A percentile compares a stretch with the other conserved stretches of the same genome.
These are phyloP conservation scores for Ophiostoma populinum DNA, from an alignment of 2,329 filamentous ascomycete species.

Conservation along the genomic window DNA sequence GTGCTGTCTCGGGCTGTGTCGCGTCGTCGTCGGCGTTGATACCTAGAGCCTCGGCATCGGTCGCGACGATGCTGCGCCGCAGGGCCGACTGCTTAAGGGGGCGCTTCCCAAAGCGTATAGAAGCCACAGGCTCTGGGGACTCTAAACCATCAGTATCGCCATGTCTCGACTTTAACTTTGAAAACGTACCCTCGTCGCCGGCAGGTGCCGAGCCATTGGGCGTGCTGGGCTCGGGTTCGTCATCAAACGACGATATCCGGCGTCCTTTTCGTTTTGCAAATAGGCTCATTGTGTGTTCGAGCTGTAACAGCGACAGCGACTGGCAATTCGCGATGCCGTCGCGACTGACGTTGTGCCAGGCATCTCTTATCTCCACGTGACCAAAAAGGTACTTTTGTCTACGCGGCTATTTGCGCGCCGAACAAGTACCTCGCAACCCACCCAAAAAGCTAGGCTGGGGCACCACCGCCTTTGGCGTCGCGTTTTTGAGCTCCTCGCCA, in stretches of 20 bases:
- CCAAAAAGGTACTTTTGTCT: neutral
- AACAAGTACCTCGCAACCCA: neutral
- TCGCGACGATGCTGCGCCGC: conserved; percentile 35
- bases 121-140: conserved; percentile 20
- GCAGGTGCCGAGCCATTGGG: conserved; percentile 8
- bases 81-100: conserved; percentile 40
- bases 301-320: neutral
- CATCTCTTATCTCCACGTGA: conserved; percentile 4
- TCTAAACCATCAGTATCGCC: neutral
- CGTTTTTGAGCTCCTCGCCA: neutral
- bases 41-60: conserved; percentile 18
- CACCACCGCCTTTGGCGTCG: conserved; percentile 1
- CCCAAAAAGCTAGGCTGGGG: conserved; percentile 2
- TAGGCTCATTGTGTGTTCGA: conserved; percentile 27
- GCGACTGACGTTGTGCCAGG: too few relatives aligned
- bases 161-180: conserved; percentile 10
- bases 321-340: neutral
- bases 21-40: conserved; percentile 2
- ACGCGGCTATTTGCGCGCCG: neutral
- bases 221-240: conserved; percentile 33
- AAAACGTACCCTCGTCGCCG: conserved; percentile 16
- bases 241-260: conserved; percentile 55
- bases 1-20: neutral
- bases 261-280: conserved; percentile 54
- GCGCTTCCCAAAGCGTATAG: conserved; percentile 32